These are phyloP conservation scores for Cyclotella choctawhatcheeana DNA, from an alignment of 108 stramenopile species.

Conservation along the genomic window DNA sequence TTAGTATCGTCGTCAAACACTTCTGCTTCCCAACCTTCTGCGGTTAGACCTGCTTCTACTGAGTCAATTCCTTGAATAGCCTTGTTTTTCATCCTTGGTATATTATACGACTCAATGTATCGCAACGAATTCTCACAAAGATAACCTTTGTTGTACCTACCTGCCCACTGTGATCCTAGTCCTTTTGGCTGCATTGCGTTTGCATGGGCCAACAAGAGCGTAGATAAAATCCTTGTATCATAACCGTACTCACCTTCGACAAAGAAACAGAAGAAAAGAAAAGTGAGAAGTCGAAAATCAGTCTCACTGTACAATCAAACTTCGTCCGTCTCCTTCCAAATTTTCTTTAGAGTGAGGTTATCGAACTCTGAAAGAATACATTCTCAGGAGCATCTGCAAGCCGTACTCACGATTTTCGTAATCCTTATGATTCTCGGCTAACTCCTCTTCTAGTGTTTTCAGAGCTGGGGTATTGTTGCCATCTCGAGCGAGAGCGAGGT, in stretches of 20 bases:
- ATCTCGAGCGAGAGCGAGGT: background rate
- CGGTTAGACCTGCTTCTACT: conserved; percentile 54
- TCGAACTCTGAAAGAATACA: no score
- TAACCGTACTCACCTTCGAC: no score
- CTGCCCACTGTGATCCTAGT: conserved; percentile 85
- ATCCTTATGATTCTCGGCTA: conserved; percentile 33
- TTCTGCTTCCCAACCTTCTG: conserved; percentile 53
- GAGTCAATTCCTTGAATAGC: conserved; percentile 69
- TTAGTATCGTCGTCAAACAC: conserved; percentile 46
- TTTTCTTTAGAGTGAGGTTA: no score
- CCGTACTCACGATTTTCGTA: conserved; percentile 77
- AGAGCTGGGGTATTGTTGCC: conserved; percentile 17
- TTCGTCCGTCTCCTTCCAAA: no score
- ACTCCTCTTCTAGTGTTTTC: conserved; percentile 43
- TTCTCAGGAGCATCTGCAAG: no score
- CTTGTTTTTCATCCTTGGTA: conserved; percentile 63
- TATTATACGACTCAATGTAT: conserved; percentile 61
- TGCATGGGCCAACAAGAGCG: conserved; percentile 71
- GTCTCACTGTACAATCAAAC: no score
- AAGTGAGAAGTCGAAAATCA: no score
- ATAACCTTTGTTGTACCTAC: conserved; percentile 75
- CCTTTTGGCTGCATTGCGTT: conserved; percentile 72
- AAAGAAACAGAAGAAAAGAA: no score
- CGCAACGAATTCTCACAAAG: conserved; percentile 76
- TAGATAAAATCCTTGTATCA: conserved; percentile 70